Base-by-base conservation (phyloP, 805 yeast species). In the Monosporozyma aerobia region DNA sequence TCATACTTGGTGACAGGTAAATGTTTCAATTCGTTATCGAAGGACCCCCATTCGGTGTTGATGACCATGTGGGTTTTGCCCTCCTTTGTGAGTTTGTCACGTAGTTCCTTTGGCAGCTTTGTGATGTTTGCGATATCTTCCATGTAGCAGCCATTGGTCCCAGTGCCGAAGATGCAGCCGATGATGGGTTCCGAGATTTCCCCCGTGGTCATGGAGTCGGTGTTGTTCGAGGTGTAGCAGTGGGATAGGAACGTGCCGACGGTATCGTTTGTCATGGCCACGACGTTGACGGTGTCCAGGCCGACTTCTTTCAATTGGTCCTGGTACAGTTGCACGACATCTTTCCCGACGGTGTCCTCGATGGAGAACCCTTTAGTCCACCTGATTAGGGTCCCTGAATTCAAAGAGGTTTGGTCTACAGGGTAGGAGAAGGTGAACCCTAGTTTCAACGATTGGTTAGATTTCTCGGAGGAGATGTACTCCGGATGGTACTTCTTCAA, bases 41-140 rank as follows among this genome's bases (percentile, higher is more conserved):
- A 92, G 47, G 97, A 89, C 57, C 98, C 98, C 97, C 98, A 94
- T 71, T 94, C 99, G 49, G 97, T 90, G 73, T 90, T 90, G 62
- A 90, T 77, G 55, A 89, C 85, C 97, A 90, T 90, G 56, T 82
- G 81, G 3, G 77, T 74, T 52, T 77, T 74, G 41, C 81, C 82
- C 49, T 70, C 64, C 46, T 62, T 69, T 25, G 61, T 50, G 59
- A 77, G 68, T 22, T 65, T 67, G 16, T 64, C 69, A 44, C 69
- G 68, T 16, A 69, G 53, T 39, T 74, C 70, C 2, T 77, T 74
- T 27, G 81, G 80, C 57, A 90, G 74, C 69, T 94, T 92, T 51
- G 78, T 78, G 58, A 94, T 86, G 50, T 83, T 78, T 40, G 79
- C 81, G 49, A 89, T 68, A 53, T 80, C 77, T 70, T 92, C 99